Base-by-base conservation (phyloP, 106 monocot species). In the Posidonia australis region DNA sequence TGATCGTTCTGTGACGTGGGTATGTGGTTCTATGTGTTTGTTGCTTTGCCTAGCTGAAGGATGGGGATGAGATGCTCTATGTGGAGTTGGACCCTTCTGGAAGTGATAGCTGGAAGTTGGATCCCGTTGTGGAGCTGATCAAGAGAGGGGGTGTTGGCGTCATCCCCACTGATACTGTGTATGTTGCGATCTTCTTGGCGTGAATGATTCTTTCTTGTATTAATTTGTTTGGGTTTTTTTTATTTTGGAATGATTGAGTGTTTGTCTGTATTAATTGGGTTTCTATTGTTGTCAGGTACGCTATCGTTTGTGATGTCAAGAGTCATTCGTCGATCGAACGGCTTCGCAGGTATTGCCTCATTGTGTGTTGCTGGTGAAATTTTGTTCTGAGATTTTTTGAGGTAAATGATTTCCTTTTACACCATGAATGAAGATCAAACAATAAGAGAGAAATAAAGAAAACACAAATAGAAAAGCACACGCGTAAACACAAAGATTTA, bases 111-210 rank as follows among this genome's bases (percentile, higher is more conserved):
- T 90, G 90, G 96, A 90, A 84, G 80, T 65, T 98, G 64, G 96
- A 98, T 24, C 82, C 76, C 7, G 81, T 90, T 22, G 75, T 87
- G 29, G 54, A 90, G 60, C 78, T 87, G 21, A 82, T 98, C 75
- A 87, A 74, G 53, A 78, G 68, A 42, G 96, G 96, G 1, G 90
- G 78, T 14, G 96, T 90, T 23, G 90, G 90, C 11, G 84, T 98
- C 41, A 87, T 90, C 54, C 90, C 96, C 18, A 98, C 90, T 5
- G 96, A 98, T 68, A 98, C 96, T n/a, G 90, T 90, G 96, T 98
- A 92, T 55, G 57, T 44, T 45, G 25, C 6, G 36, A 2, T 36
- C 5, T 36, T 2, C 36, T 36, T 7, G 2, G 36, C 36, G 5
- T 36, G n/a, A n/a, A n/a, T n/a, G 36, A 2, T 36, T 36, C 36